Evolutionary conservation across 2,329 filamentous ascomycete genomes (phyloP), one percentile per base, ranked within the genome.

Genomic region (Pseudogymnoascus sp.): DNA sequence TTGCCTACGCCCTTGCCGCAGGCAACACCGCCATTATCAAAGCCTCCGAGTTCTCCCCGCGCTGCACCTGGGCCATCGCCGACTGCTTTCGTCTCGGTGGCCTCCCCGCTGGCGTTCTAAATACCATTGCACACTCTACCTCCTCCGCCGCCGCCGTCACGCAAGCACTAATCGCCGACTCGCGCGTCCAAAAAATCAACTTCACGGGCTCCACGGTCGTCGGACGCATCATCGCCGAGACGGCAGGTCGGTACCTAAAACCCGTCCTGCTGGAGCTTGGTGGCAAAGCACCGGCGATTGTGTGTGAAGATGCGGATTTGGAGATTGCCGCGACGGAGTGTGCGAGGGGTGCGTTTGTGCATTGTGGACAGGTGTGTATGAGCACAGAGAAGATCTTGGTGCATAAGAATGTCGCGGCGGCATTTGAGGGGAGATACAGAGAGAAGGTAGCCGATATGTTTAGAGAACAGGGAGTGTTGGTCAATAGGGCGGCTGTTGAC

Each of bases 331-430:
- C 89, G 0, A 73, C 79, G 11, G 82, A 85, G 68, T 90, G 87
- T 67, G 84, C 84, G 0, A 72, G 88, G 1, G 91, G 90, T 3
- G 80, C 89, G 0, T 92, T 92, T 71, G 69, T 91, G 64, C 83
- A 93, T 72, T 79, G 80, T 2, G 91, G 91, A 0, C 91, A 96
- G 76, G 85, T 94, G 55, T 95, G 91, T 79, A 94, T 95, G 90
- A 82, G 83, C 16, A 94, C 91, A 0, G 91, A 95, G 75, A 83
- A 86, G 28, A 87, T 94, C 30, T 69, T 86, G 7, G 79, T 85
- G 3, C 82, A 85, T 72, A 76, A 77, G 64, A 72, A 75, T 23
- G 66, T 85, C 41, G 73, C 70, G 6, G 71, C 70, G 1, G 71
- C 75, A 14, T 85, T 86, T 64, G 77, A 78, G 61, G 65, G 49